Evolutionary conservation across 2,329 filamentous ascomycete genomes (phyloP), one percentile per base, ranked within the genome.

Genomic region (Didymella sp.): DNA sequence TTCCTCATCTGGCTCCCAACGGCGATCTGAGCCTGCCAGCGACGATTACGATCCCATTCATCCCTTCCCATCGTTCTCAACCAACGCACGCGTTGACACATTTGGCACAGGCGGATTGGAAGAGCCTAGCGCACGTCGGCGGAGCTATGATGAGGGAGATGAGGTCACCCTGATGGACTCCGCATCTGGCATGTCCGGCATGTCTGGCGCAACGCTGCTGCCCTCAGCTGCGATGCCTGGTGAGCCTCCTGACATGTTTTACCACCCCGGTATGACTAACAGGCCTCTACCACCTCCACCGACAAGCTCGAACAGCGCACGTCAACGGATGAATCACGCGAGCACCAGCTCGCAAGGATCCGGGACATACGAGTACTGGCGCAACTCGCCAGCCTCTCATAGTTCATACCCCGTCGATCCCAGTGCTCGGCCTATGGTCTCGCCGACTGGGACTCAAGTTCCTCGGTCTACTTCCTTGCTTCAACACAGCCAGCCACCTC

Each of bases 111-210:
- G 94, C 37, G 95, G 95, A 1, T 78, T 97, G 25, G 87, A 92
- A 60, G 85, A 90, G 56, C 92, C 93, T 2, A 86, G 82, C 46
- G 82, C 70, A 6, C 79, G 92, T 63, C 86, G 92, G 58, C 81
- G 92, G 68, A 97, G 92, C 76, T 97, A 95, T 67, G 94, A 98
- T 66, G 92, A 96, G 72, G 94, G 91, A 2, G 95, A 97, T 65
- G 95, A 98, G 74, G 83, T 77, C 42, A 75, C 73, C 6, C 69
- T 82, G 31, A 79, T 75, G 62, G 78, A 81, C 43, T 63, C 55
- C 37, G 62, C 66, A 37, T 68, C 67, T 41, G 42, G 24, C 22
- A 60, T 66, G 49, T 68, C 67, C 31, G 42, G 21, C 25, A 60
- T 66, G 49, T 68, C 67, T 13, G 64, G 64, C n/a, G 71, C 71